Evolutionary conservation across 2,329 filamentous ascomycete species (phyloP), one percentile per base, ranked within the genome.

Genomic region (Bretziella fagacearum): DNA sequence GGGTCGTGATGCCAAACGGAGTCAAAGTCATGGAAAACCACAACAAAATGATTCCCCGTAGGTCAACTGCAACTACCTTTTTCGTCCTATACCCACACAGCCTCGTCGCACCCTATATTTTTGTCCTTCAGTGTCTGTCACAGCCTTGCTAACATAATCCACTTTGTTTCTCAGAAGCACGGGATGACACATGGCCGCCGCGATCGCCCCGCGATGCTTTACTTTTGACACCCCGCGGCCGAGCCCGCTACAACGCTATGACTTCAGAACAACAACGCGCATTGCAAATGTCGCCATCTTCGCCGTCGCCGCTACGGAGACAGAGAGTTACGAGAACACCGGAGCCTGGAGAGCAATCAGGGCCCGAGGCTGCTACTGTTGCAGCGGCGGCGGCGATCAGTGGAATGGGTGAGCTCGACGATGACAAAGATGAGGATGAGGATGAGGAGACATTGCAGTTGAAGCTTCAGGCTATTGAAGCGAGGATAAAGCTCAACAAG

Each of bases 381-480:
- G 40, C 40, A 2, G 40, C 40, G 3, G 40, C 40, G 15, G 40
- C 40, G 40, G 46, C 27, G 5, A 22, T 42, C 7, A 25, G 22
- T 33, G 61, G 59, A 35, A 54, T 60, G 41, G 57, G 55, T 8
- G 59, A 57, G 11, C 57, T 58, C 22, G 57, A 63, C 43, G 64
- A 62, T 4, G 64, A 68, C 3, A 65, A 65, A 3, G 70, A 77
- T 7, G 76, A 79, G 0, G 80, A 84, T 3, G 81, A 93, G 5
- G 87, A 93, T 55, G 89, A 95, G 60, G 87, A 96, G 65, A 93
- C 78, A 1, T 64, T 96, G 27, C 77, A 93, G 57, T 65, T 98
- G 52, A 79, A 93, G 59, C 66, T 96, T 4, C 79, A 87, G 53
- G 85, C 84, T 47, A 93, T 98, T 50, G 80, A 96, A 61, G 85